Conservation (phyloP, 2,329 filamentous ascomycete species). For the Neopestalotiopsis sp. region DNA sequence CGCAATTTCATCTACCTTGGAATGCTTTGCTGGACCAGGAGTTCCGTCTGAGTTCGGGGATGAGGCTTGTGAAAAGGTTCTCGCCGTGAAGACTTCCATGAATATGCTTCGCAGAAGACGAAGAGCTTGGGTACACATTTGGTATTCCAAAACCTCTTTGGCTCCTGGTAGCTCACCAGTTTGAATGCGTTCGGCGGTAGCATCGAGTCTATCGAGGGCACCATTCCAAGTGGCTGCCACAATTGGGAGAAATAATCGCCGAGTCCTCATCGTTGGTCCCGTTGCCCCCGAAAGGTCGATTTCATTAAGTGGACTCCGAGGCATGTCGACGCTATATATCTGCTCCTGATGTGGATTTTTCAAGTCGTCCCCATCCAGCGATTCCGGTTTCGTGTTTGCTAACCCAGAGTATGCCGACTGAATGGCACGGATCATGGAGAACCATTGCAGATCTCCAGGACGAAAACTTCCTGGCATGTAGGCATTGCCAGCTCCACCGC, state of each 20-base stretch:
- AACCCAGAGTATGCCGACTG: conserved; percentile 3
- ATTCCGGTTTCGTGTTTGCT: background rate
- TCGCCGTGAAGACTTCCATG: background rate
- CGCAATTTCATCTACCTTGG: background rate
- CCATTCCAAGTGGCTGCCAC: background rate
- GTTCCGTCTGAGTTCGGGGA: too few species aligned
- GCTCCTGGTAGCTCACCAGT: background rate
- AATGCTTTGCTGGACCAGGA: background rate
- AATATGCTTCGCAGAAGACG: background rate
- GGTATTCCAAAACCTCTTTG: background rate
- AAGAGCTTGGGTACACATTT: background rate
- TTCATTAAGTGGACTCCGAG: background rate
- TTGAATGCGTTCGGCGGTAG: too few species aligned
- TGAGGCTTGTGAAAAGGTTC: background rate
- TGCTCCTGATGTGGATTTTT: background rate
- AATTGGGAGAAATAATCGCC: background rate
- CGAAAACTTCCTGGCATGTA: background rate
- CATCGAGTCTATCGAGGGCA: background rate
- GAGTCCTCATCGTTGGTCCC: background rate
- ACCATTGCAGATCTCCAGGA: background rate
- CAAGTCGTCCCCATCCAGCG: background rate
- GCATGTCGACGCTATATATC: too few species aligned
- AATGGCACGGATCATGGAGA: background rate
- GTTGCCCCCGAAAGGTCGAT: background rate
- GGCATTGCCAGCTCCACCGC: background rate